Percentiles rank a stretch among this genome's conserved stretches.
Conservation (phyloP, 1,284 basidiomycete species). For the Mrakiaceae sp. region DNA sequence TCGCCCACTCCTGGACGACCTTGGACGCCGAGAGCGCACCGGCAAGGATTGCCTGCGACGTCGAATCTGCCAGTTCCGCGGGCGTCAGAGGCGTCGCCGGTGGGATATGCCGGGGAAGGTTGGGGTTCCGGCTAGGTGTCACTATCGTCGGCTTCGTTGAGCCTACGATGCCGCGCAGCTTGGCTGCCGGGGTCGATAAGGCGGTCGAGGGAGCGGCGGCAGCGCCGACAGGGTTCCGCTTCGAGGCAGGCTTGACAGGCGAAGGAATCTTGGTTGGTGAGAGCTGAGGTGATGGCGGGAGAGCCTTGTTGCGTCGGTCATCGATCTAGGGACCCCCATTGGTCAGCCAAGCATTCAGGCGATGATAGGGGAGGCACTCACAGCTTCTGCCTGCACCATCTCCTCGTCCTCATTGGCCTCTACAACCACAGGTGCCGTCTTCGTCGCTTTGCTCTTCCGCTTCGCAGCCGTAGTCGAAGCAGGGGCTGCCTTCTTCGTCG, state of each 20-base stretch:
- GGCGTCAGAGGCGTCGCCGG: neutral
- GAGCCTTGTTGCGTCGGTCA: too few relatives aligned
- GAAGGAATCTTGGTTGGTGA: too few relatives aligned
- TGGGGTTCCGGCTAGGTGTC: neutral
- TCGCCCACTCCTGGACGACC: slow-evolving; percentile 4
- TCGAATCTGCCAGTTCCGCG: neutral
- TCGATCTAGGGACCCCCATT: too few relatives aligned
- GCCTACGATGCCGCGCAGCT: too few relatives aligned
- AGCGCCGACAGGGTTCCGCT: too few relatives aligned
- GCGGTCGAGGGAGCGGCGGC: too few relatives aligned
- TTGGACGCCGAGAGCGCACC: neutral
- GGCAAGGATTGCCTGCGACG: neutral
- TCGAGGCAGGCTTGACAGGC: too few relatives aligned
- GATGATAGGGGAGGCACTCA: slow-evolving; percentile 1
- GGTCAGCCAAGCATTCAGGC: neutral
- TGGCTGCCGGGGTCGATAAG: too few relatives aligned
- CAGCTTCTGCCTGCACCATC: neutral
- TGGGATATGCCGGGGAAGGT: neutral
- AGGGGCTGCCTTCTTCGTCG: neutral
- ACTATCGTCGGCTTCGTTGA: too few relatives aligned
- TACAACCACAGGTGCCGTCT: neutral
- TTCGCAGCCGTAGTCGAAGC: neutral
- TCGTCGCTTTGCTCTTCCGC: slow-evolving; percentile 6
- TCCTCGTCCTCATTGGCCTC: slow-evolving; percentile 9
- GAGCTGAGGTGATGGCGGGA: too few relatives aligned